A percentile compares a stretch with the other conserved stretches of the same genome.
Evolutionary conservation across 768 basidiomycete species (phyloP).

Genomic region (Pseudohyphozyma bogoriensis): DNA sequence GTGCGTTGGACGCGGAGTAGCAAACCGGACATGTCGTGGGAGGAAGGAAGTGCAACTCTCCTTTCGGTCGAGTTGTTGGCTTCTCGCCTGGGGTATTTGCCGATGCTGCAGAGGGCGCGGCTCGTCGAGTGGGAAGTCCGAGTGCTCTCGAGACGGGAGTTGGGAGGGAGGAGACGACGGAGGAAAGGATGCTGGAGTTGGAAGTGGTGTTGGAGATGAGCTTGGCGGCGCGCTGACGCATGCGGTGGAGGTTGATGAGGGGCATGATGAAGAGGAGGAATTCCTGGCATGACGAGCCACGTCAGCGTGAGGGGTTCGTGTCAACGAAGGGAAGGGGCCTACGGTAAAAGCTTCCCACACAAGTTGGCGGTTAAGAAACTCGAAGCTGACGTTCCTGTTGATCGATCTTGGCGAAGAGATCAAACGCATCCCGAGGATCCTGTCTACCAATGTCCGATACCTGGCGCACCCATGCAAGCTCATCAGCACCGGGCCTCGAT

Average conservation of each 20-base stretch:
- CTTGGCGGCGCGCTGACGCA: conserved; percentile 52
- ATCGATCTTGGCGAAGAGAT: conserved; percentile 59
- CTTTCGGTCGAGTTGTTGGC: conserved; percentile 33
- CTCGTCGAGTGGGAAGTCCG: conserved; percentile 17
- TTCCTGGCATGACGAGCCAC: conserved; percentile 51
- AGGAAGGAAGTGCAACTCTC: conserved; percentile 61
- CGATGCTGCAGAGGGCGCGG: conserved; percentile 18
- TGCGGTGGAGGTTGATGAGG: conserved; percentile 57
- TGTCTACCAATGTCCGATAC: conserved; percentile 72
- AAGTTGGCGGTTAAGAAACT: conserved; percentile 98
- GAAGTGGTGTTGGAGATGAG: conserved; percentile 29
- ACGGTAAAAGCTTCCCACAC: conserved; percentile 99
- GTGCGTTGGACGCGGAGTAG: conserved; percentile 31
- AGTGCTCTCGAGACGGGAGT: conserved; percentile 10
- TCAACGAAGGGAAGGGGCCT: conserved; percentile 31
- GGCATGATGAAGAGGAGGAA: conserved; percentile 88
- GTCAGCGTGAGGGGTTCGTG: neutral
- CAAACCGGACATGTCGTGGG: conserved; percentile 82
- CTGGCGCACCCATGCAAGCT: conserved; percentile 41
- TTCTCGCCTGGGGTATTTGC: conserved; percentile 4
- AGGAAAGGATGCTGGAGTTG: conserved; percentile 6
- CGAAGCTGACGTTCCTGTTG: conserved; percentile 82
- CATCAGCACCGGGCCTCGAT: neutral
- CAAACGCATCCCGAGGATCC: conserved; percentile 63
- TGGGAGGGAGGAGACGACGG: conserved; percentile 36